Base-by-base conservation (phyloP, 768 basidiomycete species). In the Phanerochaete carnosa region DNA sequence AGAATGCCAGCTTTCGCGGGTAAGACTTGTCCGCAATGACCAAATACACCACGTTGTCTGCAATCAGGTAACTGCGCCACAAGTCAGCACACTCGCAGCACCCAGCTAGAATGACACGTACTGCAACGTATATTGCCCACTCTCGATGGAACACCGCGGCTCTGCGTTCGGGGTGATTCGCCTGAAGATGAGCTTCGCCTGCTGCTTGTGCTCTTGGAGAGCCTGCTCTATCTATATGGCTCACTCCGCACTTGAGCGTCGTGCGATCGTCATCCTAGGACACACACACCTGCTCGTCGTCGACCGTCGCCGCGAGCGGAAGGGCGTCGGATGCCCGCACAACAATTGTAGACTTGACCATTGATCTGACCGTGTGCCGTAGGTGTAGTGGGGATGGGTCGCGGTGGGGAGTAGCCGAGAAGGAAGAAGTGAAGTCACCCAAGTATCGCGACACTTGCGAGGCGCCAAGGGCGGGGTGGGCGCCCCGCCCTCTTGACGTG, bases 161-260 rank as follows among this genome's bases (percentile, higher is more conserved):
- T 99, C 97, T 23, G 92, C 88, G 73, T 98, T 95, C 47, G 94
- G 86, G 28, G 92, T 93, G 69, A 99, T 88, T 39, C 97, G 87
- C 61, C 95, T 84, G 73, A 98, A 98, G 68, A 99, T 89, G 67
- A 99, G 83, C 74, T 99, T 99, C 32, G 95, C 87, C 73, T 99
- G 96, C 67, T 98, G 96, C 73, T 99, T 99, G 80, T 98, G 94
- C 75, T 98, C 97, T 70, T 95, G 93, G 43, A 99, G 79, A 58
- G 89, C 82, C 71, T 91, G 89, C 74, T 98, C 95, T 65, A 94
- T 97, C 96, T 98, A 64, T 37, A 51, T 23, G 29, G 39, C 54
- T 55, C 37, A 39, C 35, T 60, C 45, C 39, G 32, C 37, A 29
- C 37, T 58, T 37, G 58, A 56, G 22, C 26, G 11, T 4, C 33